These are phyloP conservation scores for Oryza brachyantha DNA, from an alignment of 176 grass and related monocot species.

Conservation along the genomic window DNA sequence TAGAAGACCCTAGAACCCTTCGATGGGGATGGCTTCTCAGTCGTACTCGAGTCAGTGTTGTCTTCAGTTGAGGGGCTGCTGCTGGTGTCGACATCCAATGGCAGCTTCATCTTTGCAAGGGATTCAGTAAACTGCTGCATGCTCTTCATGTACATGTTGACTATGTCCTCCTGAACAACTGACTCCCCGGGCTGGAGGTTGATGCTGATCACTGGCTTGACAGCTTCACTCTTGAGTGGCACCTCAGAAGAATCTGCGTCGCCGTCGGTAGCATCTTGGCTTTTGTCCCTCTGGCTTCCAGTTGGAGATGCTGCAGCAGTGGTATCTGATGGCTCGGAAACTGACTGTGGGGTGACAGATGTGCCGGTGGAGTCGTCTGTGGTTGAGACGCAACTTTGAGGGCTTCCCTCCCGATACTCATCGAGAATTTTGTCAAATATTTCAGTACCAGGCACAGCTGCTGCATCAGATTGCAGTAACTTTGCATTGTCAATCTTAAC, in stretches of 20 bases:
- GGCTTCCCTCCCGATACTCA: slow-evolving; percentile 41
- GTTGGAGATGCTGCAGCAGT: slow-evolving; percentile 20
- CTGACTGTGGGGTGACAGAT: slow-evolving; percentile 23
- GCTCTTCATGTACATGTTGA: slow-evolving; percentile 95
- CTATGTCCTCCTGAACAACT: slow-evolving; percentile 26
- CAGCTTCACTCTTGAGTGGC: slow-evolving; percentile 17
- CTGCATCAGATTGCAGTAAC: slow-evolving; percentile 26
- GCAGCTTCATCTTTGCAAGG: slow-evolving; percentile 95
- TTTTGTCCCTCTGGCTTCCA: slow-evolving; percentile 48
- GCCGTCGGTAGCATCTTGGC: slow-evolving; percentile 50
- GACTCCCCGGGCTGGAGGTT: slow-evolving; percentile 60
- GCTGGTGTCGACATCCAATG: slow-evolving; percentile 58
- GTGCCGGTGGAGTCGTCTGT: slow-evolving; percentile 27
- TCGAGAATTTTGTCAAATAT: slow-evolving; percentile 17
- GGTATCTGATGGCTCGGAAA: slow-evolving; percentile 39
- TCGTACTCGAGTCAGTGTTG: slow-evolving; percentile 30
- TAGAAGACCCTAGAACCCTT: slow-evolving; percentile 89
- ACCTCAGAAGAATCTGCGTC: slow-evolving; percentile 67
- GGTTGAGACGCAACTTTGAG: slow-evolving; percentile 67
- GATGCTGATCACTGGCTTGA: slow-evolving; percentile 65
- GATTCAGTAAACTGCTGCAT: slow-evolving; percentile 96
- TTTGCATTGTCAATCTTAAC: slow-evolving; percentile 40
- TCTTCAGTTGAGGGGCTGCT: slow-evolving; percentile 31
- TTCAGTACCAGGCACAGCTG: slow-evolving; percentile 35
- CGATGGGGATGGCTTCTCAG: slow-evolving; percentile 46